Conservation (phyloP, 169 alveolate genomes). For the Plasmodium reichenowi region DNA sequence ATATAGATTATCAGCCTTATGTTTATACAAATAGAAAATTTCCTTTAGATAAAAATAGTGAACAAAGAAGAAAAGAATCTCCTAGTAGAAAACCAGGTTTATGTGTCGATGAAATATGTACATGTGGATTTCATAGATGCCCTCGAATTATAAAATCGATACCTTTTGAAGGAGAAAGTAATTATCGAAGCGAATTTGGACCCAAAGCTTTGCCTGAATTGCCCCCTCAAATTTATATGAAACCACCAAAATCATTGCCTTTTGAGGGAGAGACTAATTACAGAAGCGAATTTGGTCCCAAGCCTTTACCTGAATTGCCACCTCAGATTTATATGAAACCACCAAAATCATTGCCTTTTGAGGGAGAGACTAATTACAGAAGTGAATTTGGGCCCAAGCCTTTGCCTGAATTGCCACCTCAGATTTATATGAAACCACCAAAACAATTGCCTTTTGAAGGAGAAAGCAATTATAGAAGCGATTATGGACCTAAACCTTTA, state of each 20-base stretch:
- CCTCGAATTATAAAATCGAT: slow-evolving; percentile 66
- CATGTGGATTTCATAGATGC: slow-evolving; percentile 82
- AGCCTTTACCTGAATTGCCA: slow-evolving; percentile 77
- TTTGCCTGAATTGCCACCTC: slow-evolving; percentile 58
- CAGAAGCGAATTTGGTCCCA: slow-evolving; percentile 79
- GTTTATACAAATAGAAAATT: slow-evolving; percentile 29
- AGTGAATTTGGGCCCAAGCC: slow-evolving; percentile 82
- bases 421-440: slow-evolving; percentile 27
- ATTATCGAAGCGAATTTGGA: slow-evolving; percentile 77
- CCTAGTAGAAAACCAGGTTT: slow-evolving; percentile 81
- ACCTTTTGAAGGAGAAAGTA: slow-evolving; percentile 82
- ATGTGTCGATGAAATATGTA: slow-evolving; percentile 84
- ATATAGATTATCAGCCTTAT: slow-evolving; percentile 23
- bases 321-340: slow-evolving; percentile 51
- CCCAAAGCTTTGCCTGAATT: slow-evolving; percentile 79
- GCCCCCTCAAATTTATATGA: slow-evolving; percentile 45
- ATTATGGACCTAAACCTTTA: slow-evolving; percentile 81
- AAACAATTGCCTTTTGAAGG: slow-evolving; percentile 80
- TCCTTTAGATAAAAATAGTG: slow-evolving; percentile 76
- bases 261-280: slow-evolving; percentile 78
- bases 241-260: slow-evolving; percentile 76
- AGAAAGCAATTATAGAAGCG: slow-evolving; percentile 76
- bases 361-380: slow-evolving; percentile 77
- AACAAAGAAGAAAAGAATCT: slow-evolving; percentile 77
- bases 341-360: slow-evolving; percentile 81